Conservation (phyloP, 2,329 filamentous ascomycete species). For the Neonectria faginata region DNA sequence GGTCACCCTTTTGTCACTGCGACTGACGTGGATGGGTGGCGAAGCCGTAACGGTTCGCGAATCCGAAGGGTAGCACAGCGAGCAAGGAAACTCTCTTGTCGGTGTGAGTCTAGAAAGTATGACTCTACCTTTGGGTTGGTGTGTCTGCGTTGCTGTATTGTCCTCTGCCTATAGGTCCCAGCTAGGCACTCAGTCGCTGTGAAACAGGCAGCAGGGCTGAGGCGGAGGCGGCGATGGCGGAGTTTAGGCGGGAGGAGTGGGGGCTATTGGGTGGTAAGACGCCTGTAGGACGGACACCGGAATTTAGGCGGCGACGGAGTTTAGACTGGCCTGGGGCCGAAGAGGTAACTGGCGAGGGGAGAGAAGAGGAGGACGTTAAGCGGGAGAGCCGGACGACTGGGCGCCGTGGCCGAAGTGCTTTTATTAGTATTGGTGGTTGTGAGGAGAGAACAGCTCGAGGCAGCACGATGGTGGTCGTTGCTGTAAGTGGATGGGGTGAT, state of each 20-base stretch:
- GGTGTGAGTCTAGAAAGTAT: slow-evolving; percentile 25
- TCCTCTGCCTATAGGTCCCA: slow-evolving; percentile 20
- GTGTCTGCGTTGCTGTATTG: slow-evolving; percentile 15
- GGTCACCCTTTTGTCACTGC: slow-evolving; percentile 5
- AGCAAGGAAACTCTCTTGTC: slow-evolving; percentile 18
- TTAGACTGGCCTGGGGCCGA: slow-evolving; percentile 18
- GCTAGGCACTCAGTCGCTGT: slow-evolving; percentile 36
- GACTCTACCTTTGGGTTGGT: slow-evolving; percentile 22
- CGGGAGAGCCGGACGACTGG: slow-evolving; percentile 6
- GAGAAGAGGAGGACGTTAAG: slow-evolving; percentile 11
- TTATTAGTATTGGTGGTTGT: slow-evolving; percentile 33
- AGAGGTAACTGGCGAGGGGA: neutral
- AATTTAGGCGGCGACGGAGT: slow-evolving; percentile 35
- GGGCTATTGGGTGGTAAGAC: slow-evolving; percentile 28
- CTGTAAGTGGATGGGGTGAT: slow-evolving; percentile 41
- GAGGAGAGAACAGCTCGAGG: slow-evolving; percentile 29
- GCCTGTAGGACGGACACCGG: slow-evolving; percentile 26
- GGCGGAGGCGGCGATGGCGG: slow-evolving; percentile 35
- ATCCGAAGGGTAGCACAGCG: slow-evolving; percentile 36
- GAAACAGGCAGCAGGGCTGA: slow-evolving; percentile 42
- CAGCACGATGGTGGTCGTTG: slow-evolving; percentile 31
- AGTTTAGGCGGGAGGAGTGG: slow-evolving; percentile 35
- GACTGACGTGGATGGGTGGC: slow-evolving; percentile 43
- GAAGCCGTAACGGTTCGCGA: slow-evolving; percentile 37
- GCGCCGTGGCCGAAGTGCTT: slow-evolving; percentile 23